phyloP scores from a whole-genome alignment of 164 flowering plant genomes.

The Platanus orientalis region DNA sequence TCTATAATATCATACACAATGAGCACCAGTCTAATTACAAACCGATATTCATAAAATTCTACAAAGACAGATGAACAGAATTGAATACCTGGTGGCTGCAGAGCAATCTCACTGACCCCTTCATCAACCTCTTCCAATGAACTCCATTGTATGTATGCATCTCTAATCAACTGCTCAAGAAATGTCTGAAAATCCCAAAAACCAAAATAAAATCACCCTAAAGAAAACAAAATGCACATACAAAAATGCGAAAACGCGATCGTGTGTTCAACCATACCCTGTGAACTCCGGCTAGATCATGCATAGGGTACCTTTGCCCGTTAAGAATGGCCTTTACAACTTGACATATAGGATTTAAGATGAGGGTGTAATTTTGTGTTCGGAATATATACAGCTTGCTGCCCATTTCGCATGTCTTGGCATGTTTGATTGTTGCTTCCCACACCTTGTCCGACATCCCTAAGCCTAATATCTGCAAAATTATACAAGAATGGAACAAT shows the following conservation, averaged over 20 bases:
- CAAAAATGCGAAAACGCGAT: not conserved
- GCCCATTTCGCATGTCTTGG: conserved; percentile 38
- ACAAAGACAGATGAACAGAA: too few relatives aligned
- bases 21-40: too few relatives aligned
- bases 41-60: too few relatives aligned
- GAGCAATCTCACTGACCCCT: not conserved
- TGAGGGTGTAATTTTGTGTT: not conserved
- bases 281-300: not conserved
- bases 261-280: not conserved
- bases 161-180: not conserved
- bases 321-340: not conserved
- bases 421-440: conserved; percentile 64
- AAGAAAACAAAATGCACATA: not conserved
- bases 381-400: conserved; percentile 1
- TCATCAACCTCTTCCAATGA: not conserved
- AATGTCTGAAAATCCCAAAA: not conserved
- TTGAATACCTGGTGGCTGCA: not conserved
- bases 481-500: not conserved
- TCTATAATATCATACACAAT: too few relatives aligned
- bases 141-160: not conserved
- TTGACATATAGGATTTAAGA: conserved; percentile 2
- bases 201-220: not conserved
- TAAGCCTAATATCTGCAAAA: conserved; percentile 62
- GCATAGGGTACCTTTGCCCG: not conserved
- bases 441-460: conserved; percentile 79